Base-by-base conservation (phyloP, 306 rosid genomes). In the Medicago lupulina region DNA sequence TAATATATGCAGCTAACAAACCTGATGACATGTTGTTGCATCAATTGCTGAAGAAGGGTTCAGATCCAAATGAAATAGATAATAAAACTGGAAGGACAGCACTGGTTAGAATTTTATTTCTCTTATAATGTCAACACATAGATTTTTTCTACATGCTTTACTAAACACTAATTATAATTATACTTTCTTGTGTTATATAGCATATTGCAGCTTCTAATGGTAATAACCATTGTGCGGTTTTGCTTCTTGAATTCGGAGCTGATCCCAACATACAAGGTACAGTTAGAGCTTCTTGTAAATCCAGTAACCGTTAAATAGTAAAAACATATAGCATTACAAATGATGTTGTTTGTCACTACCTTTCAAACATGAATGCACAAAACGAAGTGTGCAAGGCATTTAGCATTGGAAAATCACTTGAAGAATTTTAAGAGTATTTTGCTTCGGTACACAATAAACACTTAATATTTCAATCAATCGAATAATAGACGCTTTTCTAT, bases 191-290 rank as follows among this genome's bases (percentile, higher is more conserved):
- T 84, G 70, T 28, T 47, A 76, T 41, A 74, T 85, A 91, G 96
- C 90, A 91, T 76, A 72, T 86, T 74, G 88, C 96, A 54, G 93
- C 91, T 81, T 82, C 83, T 15, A 85, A 79, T 55, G 96, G 96
- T 38, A 71, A 28, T 63, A 51, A 80, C 23, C 80, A 81, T 47
- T 88, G 93, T 79, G 87, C 76, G 55, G 40, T 31, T 74, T 75
- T 85, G 21, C 96, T 91, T 68, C 36, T 88, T 7, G 87, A 88
- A 74, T 70, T 76, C 76, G 91, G 91, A 3, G 88, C 89, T 14
- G 80, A 85, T 81, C 87, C 93, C n/a, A 88, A 87, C 78, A 61
- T 51, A 39, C 76, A 51, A 87, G 96, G 96, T 91, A 85, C 1
- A 23, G 2, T 36, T 50, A 19, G 14, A 16, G 14, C 1, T 40